Evolutionary conservation across 208 protist species (phyloP).

Genomic region (Herpetomonas tarakana): DNA sequence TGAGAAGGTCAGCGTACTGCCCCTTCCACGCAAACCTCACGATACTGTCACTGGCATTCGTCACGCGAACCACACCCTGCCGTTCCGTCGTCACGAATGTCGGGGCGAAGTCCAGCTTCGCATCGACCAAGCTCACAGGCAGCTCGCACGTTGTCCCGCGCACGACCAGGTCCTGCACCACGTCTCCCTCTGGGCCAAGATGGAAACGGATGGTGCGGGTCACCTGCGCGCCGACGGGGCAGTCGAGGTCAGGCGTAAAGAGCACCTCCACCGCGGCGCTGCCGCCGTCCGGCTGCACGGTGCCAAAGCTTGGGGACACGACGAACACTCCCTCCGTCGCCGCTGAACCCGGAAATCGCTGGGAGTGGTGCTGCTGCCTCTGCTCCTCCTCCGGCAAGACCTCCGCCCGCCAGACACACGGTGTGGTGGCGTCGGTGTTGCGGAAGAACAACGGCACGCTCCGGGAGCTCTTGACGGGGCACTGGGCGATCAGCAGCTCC

Average conservation of each 20-base stretch:
- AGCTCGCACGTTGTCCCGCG: conserved; percentile 66
- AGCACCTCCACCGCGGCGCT: conserved; percentile 73
- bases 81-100: conserved; percentile 92
- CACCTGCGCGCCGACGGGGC: conserved; percentile 4
- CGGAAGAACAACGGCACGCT: conserved; percentile 86
- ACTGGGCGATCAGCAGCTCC: conserved; percentile 48
- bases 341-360: too few relatives aligned
- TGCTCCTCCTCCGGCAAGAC: conserved; percentile 5
- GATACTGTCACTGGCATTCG: conserved; percentile 82
- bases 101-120: conserved; percentile 55
- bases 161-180: conserved; percentile 70
- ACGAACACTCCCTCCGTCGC: conserved; percentile 16
- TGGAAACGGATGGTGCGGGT: conserved; percentile 60
- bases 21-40: conserved; percentile 85
- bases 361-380: neutral
- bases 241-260: conserved; percentile 38
- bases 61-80: conserved; percentile 76
- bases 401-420: conserved; percentile 65
- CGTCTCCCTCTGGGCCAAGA: conserved; percentile 79
- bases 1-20: conserved; percentile 21
- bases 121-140: conserved; percentile 60
- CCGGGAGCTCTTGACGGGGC: conserved; percentile 69
- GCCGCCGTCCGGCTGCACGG: conserved; percentile 43
- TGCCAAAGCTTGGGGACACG: conserved; percentile 60
- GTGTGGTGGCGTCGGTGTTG: conserved; percentile 59